Base-by-base conservation (phyloP, 2,329 filamentous ascomycete genomes). In the Colletotrichum chrysophilum region DNA sequence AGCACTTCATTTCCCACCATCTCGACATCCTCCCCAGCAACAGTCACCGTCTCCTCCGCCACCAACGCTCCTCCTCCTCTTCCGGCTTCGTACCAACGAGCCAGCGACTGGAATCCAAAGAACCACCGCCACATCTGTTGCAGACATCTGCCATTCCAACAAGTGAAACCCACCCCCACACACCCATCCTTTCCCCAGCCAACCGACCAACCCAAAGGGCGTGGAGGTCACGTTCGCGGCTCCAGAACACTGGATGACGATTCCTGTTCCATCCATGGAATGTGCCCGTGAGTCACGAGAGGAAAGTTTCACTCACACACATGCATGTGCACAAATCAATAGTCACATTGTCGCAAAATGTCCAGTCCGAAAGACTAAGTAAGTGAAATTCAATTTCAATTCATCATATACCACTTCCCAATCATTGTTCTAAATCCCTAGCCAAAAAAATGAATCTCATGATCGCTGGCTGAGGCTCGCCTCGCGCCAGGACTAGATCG, bases 381-480 rank as follows among this genome's bases (percentile, higher is more conserved):
- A n/a, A 18, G 14, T 10, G 67, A 74, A 58, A 71, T 10, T 38
- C 62, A 69, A 65, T 55, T 71, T 72, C 43, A 48, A 75, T 72
- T 75, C 69, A 21, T 75, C 73, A 65, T 72, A 72, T 75, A 55
- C 58, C 62, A 61, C 34, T 72, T 68, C 55, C 62, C 24, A 60
- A 56, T 21, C 34, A 18, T 73, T 10, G 60, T 72, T 64, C 70
- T 21, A 26, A 32, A 43, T n/a, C 64, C 21, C 32, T 48, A 30
- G 32, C 38, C 24, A n/a, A 61, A 16, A 21, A 64, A 70, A 32
- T 58, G 36, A 60, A 55, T 36, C 68, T 32, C 58, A 10, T 6
- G 3, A 21, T 32, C 43, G 43, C n/a, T 7, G 43, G n/a, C 43
- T 7, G 43, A 52, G 43, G 43, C 43, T 52, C 43, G 43, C 43